Evolutionary conservation across 1,139 yeast species (phyloP), one percentile per base, ranked within the genome.

Genomic region (Yamadazyma siamensis): DNA sequence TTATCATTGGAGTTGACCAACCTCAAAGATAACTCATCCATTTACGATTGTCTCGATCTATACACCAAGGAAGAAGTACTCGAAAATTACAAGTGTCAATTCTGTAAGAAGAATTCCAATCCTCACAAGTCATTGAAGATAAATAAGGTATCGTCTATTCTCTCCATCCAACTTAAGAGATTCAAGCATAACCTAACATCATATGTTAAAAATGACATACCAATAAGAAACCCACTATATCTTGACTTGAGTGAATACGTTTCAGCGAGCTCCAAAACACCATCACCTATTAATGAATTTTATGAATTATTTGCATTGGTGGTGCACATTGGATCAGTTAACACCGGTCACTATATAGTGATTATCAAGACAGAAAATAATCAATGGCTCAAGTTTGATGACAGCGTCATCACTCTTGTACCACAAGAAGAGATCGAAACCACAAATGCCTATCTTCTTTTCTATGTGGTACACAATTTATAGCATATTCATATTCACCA

Each of bases 301-400:
- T 89, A 83, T 56, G 96, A 89, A 54, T 66, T 91, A 27, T 86
- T 80, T 58, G 95, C 94, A 1, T 76, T 88, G 23, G 81, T 91
- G 8, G 79, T 89, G 47, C 98, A 91, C 54, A 79, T 79, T 27
- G 98, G 98, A 1, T 80, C 91, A 15, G 94, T 89, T 5, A 86
- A 87, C 51, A 91, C 96, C 2, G 98, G 98, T 9, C 98, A 91
- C 57, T 91, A 91, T 53, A 74, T 89, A 12, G 84, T 94, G 14
- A 73, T 81, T 46, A 72, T 85, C 40, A 89, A 88, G 52, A 76
- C 72, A 41, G 66, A 76, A 13, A 72, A 75, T 27, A 88, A 89
- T 12, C 61, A 71, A 48, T 91, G 98, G 98, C 82, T 82, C 51
- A 80, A 77, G 53, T 89, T 88, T 54, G 96, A 91, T 52, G 98